These are phyloP conservation scores for Syncephalastrum sp. DNA, from an alignment of 371 early-diverging fungal genomes.

Conservation along the genomic window DNA sequence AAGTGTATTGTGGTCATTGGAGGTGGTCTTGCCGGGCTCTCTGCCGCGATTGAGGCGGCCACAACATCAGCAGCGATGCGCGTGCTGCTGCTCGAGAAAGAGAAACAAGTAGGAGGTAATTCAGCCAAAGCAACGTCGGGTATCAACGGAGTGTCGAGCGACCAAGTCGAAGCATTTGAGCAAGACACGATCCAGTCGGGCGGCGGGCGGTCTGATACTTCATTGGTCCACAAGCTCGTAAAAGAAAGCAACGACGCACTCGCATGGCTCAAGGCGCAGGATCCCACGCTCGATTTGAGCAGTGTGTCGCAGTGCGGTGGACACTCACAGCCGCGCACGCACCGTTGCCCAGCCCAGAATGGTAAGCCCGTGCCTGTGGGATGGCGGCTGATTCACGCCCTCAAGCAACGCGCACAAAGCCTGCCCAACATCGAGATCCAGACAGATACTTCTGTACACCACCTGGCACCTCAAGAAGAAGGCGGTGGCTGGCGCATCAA, in stretches of 20 bases:
- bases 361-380: slow-evolving; percentile 69
- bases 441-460: slow-evolving; percentile 38
- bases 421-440: slow-evolving; percentile 45
- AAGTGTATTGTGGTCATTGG: slow-evolving; percentile 63
- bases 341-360: slow-evolving; percentile 58
- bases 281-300: slow-evolving; percentile 49
- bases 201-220: slow-evolving; percentile 54
- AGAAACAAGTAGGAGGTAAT: slow-evolving; percentile 71
- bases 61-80: slow-evolving; percentile 49
- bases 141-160: slow-evolving; percentile 77
- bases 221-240: slow-evolving; percentile 61
- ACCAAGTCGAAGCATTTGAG: slow-evolving; percentile 66
- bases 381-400: slow-evolving; percentile 59
- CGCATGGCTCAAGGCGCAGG: slow-evolving; percentile 62
- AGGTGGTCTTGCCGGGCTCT: slow-evolving; percentile 80
- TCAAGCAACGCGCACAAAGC: slow-evolving; percentile 28
- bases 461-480: slow-evolving; percentile 13
- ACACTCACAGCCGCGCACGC: slow-evolving; percentile 67
- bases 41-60: slow-evolving; percentile 76
- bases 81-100: slow-evolving; percentile 77
- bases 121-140: slow-evolving; percentile 85
- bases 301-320: slow-evolving; percentile 81
- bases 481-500: slow-evolving; percentile 19
- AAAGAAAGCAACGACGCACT: slow-evolving; percentile 67
- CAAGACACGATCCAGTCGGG: slow-evolving; percentile 76